Conservation (phyloP, 495 filamentous ascomycete genomes). For the Aspergillus sparsus region DNA sequence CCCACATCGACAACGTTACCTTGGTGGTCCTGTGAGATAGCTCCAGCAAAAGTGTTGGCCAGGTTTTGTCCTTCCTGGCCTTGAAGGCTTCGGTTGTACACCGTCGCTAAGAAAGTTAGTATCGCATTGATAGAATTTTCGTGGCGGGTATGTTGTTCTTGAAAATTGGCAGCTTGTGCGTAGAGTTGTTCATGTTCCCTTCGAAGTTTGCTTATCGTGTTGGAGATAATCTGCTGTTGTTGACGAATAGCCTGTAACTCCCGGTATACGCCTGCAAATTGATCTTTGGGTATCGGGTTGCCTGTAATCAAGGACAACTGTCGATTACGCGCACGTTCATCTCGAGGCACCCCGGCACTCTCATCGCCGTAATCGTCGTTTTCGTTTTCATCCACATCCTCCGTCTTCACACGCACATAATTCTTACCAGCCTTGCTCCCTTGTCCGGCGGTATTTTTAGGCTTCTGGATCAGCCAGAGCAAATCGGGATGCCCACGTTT, state of each 20-base stretch:
- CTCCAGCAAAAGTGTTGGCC: slow-evolving; percentile 69
- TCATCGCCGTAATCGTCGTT: slow-evolving; percentile 69
- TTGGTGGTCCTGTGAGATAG: slow-evolving; percentile 57
- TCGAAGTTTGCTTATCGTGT: slow-evolving; percentile 72
- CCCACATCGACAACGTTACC: slow-evolving; percentile 73
- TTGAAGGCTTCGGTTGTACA: slow-evolving; percentile 81
- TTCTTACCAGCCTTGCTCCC: slow-evolving; percentile 51
- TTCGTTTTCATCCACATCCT: slow-evolving; percentile 67
- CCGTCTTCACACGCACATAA: slow-evolving; percentile 61
- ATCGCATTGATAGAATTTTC: slow-evolving; percentile 99
- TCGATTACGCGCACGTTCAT: slow-evolving; percentile 39
- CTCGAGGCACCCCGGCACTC: slow-evolving; percentile 32
- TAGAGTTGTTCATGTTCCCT: slow-evolving; percentile 87
- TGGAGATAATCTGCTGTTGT: slow-evolving; percentile 81
- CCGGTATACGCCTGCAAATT: slow-evolving; percentile 72
- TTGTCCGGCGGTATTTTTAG: slow-evolving; percentile 64
- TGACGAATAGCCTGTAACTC: slow-evolving; percentile 80
- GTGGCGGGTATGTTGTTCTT: slow-evolving; percentile 88
- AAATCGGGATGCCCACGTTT: slow-evolving; percentile 89
- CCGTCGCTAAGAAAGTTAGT: slow-evolving; percentile 91
- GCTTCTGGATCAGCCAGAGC: slow-evolving; percentile 97
- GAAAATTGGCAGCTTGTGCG: slow-evolving; percentile 85
- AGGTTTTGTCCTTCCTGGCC: slow-evolving; percentile 66
- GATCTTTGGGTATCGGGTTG: slow-evolving; percentile 65
- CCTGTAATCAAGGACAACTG: slow-evolving; percentile 48